These are phyloP conservation scores for Penicillium griseofulvum DNA, from an alignment of 2,329 filamentous ascomycete species.

Conservation along the genomic window DNA sequence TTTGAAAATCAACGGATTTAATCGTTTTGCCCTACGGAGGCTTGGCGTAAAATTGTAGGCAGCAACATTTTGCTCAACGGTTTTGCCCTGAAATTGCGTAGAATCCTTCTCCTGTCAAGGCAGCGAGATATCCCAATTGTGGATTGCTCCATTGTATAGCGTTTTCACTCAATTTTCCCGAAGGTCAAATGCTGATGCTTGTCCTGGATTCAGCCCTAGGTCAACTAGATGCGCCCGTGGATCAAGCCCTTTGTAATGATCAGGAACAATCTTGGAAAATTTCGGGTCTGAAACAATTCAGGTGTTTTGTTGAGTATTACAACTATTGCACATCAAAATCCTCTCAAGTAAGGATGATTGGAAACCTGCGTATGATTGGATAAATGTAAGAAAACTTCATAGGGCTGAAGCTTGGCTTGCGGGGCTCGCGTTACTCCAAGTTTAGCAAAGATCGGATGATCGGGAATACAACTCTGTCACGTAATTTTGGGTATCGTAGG, in stretches of 20 bases:
- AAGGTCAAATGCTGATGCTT: neutral
- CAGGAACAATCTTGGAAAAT: too few species aligned
- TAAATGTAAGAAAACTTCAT: constrained; percentile 14
- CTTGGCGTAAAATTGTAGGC: constrained; percentile 14
- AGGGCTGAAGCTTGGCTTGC: constrained; percentile 33
- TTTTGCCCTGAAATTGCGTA: neutral
- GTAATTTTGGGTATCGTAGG: neutral
- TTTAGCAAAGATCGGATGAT: neutral
- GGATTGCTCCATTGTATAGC: neutral
- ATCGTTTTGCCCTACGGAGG: neutral
- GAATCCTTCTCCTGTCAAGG: too few species aligned
- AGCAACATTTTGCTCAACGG: constrained; percentile 17
- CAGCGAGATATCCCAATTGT: neutral
- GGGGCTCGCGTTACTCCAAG: constrained; percentile 5
- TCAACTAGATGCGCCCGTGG: neutral
- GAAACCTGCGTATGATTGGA: neutral
- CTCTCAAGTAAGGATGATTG: constrained; percentile 1
- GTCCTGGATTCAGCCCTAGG: neutral
- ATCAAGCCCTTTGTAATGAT: neutral
- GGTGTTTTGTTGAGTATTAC: neutral
- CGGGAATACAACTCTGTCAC: neutral
- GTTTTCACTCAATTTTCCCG: neutral
- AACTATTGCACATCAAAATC: too few species aligned
- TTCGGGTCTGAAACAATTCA: too few species aligned
- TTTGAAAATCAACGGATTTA: neutral